Evolutionary conservation across 179 eudicot species (phyloP), one percentile per base, ranked within the genome.

Genomic region (Dionaea muscipula): DNA sequence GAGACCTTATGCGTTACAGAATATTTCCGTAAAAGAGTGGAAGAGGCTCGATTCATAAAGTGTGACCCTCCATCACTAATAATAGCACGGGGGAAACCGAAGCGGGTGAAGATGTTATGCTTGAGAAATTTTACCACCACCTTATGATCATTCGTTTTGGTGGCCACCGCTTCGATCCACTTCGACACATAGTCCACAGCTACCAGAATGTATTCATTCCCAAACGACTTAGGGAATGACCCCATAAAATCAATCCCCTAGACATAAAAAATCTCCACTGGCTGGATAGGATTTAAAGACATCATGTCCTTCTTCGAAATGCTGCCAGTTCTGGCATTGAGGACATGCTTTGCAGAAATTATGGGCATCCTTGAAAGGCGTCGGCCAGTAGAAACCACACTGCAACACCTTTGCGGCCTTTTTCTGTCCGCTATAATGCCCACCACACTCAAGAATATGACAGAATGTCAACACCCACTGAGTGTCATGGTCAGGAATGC

Each of bases 241-340:
- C 62, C 62, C 62, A 59, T 33, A 1, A 47, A 47, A 16, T 47
- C 54, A 14, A 59, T 47, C 2, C 45, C 45, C 22, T 41, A 55
- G 4, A 23, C 33, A 40, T 55, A 21, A 22, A 38, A 55, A 13
- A 38, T 1, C 16, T 55, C 24, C 0, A 33, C 31, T 18, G 4
- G 45, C 1, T 19, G 2, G 1, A 20, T 36, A 2, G 11, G 6
- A n/a, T 23, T 12, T 2, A 26, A 26, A 5, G 36, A 37, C 36
- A 26, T 26, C 38, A 1, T 39, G 10, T 24, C 17, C 19, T 33
- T 18, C 18, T 3, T 55, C 2, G 33, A 23, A 6, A 55, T 9
- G 4, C 21, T 39, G 7, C 47, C 59, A 3, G 16, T 24, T 38
- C 38, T 55, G 59, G 21, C 48, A 55, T 20, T 8, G 0, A 13